These are phyloP conservation scores for Aureobasidium sp. DNA, from an alignment of 2,329 filamentous ascomycete species.

Conservation along the genomic window DNA sequence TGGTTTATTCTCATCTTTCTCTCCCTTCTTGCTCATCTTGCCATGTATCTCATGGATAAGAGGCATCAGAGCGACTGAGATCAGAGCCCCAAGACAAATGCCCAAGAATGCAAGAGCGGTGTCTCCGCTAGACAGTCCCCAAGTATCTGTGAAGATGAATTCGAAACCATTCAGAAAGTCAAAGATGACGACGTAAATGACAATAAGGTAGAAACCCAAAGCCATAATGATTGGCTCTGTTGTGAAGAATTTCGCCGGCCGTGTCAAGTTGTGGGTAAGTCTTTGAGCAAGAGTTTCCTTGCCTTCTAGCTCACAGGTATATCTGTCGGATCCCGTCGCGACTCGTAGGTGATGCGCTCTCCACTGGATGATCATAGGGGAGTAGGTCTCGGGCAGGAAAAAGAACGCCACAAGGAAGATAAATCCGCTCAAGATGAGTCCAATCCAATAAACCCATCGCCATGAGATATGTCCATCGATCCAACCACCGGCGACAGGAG, in stretches of 20 bases:
- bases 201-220: constrained; percentile 42
- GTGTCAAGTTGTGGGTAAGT: constrained; percentile 15
- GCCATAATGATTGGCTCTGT: constrained; percentile 38
- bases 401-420: constrained; percentile 24
- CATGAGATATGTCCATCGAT: constrained; percentile 19
- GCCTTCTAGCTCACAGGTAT: constrained; percentile 35
- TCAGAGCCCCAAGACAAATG: constrained; percentile 37
- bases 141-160: constrained; percentile 39
- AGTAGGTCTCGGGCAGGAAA: constrained; percentile 42
- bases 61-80: constrained; percentile 29
- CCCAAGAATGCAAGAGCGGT: constrained; percentile 38
- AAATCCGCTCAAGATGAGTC: constrained; percentile 13
- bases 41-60: constrained; percentile 23
- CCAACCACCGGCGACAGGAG: constrained; percentile 19
- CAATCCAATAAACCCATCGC: constrained; percentile 33
- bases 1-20: neutral
- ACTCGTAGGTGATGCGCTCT: constrained; percentile 25
- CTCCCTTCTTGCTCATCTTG: constrained; percentile 13
- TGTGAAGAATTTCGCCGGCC: constrained; percentile 28
- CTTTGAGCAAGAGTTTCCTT: constrained; percentile 18
- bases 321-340: constrained; percentile 32
- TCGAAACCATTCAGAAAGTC: constrained; percentile 46
- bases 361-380: constrained; percentile 26
- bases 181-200: constrained; percentile 47
- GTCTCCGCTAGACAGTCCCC: constrained; percentile 34